Conservation (phyloP, 495 filamentous ascomycete species). For the Darksidea phi region DNA sequence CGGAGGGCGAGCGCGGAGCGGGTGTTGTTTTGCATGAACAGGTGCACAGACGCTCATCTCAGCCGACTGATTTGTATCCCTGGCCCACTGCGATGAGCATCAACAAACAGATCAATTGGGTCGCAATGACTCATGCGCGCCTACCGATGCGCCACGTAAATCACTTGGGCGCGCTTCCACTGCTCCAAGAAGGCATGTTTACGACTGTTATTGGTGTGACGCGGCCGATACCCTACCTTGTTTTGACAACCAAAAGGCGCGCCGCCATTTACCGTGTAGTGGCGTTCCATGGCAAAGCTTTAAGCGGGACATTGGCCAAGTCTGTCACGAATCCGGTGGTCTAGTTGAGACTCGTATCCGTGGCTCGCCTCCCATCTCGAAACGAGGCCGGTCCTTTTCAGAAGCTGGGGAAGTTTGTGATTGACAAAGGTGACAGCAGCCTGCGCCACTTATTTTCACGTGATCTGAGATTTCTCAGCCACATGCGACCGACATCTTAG, state of each 20-base stretch:
- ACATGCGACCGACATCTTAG: neutral
- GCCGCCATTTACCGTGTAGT: too few relatives aligned
- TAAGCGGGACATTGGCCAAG: too few relatives aligned
- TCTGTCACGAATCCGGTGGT: too few relatives aligned
- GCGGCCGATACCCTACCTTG: too few relatives aligned
- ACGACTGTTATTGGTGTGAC: neutral
- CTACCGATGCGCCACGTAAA: neutral
- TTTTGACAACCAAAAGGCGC: too few relatives aligned
- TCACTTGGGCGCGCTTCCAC: neutral
- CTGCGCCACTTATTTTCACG: neutral
- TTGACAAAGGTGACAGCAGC: neutral
- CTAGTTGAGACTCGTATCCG: too few relatives aligned
- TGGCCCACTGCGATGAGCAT: neutral
- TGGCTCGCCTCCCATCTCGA: too few relatives aligned
- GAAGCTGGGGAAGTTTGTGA: too few relatives aligned
- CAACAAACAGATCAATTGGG: constrained; percentile 1
- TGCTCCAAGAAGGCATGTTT: neutral
- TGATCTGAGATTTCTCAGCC: neutral
- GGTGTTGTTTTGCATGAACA: constrained; percentile 31
- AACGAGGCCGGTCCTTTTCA: too few relatives aligned
- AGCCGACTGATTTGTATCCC: neutral
- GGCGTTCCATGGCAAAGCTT: too few relatives aligned
- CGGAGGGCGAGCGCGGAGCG: constrained; percentile 9
- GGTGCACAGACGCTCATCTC: neutral
- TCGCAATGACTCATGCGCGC: neutral